Percentiles rank a stretch among this genome's conserved stretches.
Evolutionary conservation across 768 basidiomycete genomes (phyloP).

Genomic region (Lactifluus subvellereus): DNA sequence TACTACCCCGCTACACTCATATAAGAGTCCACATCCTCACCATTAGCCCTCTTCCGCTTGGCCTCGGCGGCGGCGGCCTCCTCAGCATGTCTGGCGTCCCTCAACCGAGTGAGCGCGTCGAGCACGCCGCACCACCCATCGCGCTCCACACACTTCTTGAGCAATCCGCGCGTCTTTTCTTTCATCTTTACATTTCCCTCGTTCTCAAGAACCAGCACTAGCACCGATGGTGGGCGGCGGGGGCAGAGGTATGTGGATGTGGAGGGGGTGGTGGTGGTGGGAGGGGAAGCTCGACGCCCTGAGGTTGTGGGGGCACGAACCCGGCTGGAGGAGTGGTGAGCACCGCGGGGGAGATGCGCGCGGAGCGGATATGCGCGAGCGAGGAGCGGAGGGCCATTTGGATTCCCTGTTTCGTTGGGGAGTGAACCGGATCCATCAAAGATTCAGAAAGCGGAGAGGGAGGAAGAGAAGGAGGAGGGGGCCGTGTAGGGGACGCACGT

Average conservation of each 20-base stretch:
- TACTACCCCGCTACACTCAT: neutral
- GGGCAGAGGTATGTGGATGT: slow-evolving; percentile 19
- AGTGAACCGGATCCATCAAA: neutral
- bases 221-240: slow-evolving; percentile 12
- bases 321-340: slow-evolving; percentile 71
- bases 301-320: slow-evolving; percentile 63
- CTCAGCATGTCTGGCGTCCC: slow-evolving; percentile 4
- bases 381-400: slow-evolving; percentile 72
- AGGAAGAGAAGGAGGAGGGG: neutral
- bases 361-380: slow-evolving; percentile 73
- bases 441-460: neutral
- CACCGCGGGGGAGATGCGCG: slow-evolving; percentile 82
- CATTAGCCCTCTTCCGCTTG: neutral
- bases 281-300: slow-evolving; percentile 68
- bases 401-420: slow-evolving; percentile 45
- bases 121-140: slow-evolving; percentile 76
- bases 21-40: neutral
- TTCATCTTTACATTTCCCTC: neutral
- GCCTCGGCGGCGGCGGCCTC: neutral
- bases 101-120: slow-evolving; percentile 44
- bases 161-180: slow-evolving; percentile 52
- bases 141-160: slow-evolving; percentile 69
- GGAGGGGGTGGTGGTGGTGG: neutral
- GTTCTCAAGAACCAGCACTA: slow-evolving; percentile 2
- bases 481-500: slow-evolving; percentile 41